Evolutionary conservation across 768 basidiomycete genomes (phyloP), one percentile per base, ranked within the genome.

Genomic region (Pisolithus albus): DNA sequence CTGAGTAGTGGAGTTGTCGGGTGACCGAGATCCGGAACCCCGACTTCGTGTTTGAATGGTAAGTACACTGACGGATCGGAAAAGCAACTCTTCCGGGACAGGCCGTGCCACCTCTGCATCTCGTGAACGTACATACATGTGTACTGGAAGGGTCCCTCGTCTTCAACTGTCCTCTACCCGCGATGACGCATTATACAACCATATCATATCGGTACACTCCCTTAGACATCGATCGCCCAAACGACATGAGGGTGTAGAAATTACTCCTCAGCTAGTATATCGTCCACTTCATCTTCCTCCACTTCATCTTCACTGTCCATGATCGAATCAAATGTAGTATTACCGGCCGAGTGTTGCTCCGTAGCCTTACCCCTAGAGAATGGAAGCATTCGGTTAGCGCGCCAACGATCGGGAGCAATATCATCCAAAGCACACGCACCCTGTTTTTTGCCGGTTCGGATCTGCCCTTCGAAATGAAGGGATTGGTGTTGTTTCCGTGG

Each of bases 251-350:
- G 41, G 7, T 26, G 7, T 30, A 5, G 43, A 21, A 46, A 49
- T 41, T 46, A 50, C 18, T 69, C 69, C 28, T 68, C 70, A 21
- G 64, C 70, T 39, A 79, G 60, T 48, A 78, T 65, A 59, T 70
- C 73, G 51, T 73, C 69, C 15, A 82, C 80, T 65, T 81, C 78
- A 46, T 53, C 55, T 39, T 61, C 58, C 8, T 75, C 73, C 42
- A 78, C 79, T 16, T 80, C 81, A 49, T 75, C 75, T 39, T 73
- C 72, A 46, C 69, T 69, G 53, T 81, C 79, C 67, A 82, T 78
- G 21, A 82, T 78, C 4, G 81, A 80, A 64, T 78, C 76, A 42
- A 61, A 56, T 15, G 60, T 61, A 13, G 18, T 46, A n/a, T 63
- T 66, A 6, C 34, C 56, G 3, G 51, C 44, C 50, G 39, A 23